phyloP scores from a whole-genome alignment of 1,284 basidiomycete genomes.

The Ceratobasidium sp. region DNA sequence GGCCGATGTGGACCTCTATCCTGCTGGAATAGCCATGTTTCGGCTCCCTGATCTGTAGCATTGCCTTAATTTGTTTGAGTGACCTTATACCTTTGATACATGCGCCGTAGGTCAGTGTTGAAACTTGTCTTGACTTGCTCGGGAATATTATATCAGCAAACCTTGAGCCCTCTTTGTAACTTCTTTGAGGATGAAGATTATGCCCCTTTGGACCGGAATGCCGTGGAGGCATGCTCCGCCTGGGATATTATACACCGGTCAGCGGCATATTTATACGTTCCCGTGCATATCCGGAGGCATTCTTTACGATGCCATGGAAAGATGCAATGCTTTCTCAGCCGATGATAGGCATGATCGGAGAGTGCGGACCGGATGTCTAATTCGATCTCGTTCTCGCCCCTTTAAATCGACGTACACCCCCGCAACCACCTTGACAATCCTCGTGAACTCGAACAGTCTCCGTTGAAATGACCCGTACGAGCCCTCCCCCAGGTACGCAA shows the following conservation, averaged over 20 bases:
- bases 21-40: slow-evolving; percentile 67
- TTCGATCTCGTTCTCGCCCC: too few relatives aligned
- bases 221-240: too few relatives aligned
- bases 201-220: neutral
- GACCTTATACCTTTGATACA: neutral
- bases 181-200: neutral
- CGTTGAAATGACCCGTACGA: slow-evolving; percentile 19
- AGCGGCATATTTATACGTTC: too few relatives aligned
- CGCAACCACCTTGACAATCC: neutral
- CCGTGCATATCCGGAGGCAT: too few relatives aligned
- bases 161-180: neutral
- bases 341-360: too few relatives aligned
- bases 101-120: neutral
- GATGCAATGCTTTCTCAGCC: too few relatives aligned
- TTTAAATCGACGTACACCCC: neutral
- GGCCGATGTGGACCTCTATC: slow-evolving; percentile 62
- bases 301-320: too few relatives aligned
- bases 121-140: neutral
- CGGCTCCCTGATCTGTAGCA: slow-evolving; percentile 58
- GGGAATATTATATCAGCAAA: neutral
- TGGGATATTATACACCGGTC: too few relatives aligned
- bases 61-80: neutral
- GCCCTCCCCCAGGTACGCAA: slow-evolving; percentile 24
- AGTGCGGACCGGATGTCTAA: too few relatives aligned
- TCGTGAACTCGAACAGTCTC: neutral